These are phyloP conservation scores for Claviceps digitariae DNA, from an alignment of 2,329 filamentous ascomycete species.

Conservation along the genomic window DNA sequence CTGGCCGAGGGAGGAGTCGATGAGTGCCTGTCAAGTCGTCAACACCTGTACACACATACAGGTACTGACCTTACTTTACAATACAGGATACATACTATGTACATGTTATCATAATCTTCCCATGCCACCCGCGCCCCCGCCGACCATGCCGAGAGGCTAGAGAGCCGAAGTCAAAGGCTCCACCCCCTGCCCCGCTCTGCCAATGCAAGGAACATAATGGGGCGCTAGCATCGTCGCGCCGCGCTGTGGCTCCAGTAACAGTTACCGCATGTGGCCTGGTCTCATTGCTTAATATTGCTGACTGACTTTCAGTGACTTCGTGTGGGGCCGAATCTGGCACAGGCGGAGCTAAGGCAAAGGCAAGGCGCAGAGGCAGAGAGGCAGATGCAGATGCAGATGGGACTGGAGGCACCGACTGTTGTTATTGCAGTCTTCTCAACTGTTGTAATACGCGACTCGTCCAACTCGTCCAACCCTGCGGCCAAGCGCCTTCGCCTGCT, in stretches of 20 bases:
- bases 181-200: neutral
- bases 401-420: no score
- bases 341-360: no score
- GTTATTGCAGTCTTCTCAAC: neutral
- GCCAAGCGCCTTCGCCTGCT: neutral
- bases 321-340: neutral
- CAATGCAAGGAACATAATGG: constrained; percentile 5
- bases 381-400: no score
- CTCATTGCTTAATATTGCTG: no score
- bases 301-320: no score
- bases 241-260: neutral
- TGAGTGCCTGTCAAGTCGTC: no score
- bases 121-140: neutral
- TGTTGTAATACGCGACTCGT: constrained; percentile 1
- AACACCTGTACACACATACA: no score
- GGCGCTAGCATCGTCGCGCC: neutral
- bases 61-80: no score
- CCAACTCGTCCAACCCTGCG: neutral
- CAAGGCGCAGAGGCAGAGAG: no score
- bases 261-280: no score
- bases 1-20: no score
- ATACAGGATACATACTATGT: no score
- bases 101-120: neutral
- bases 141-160: neutral
- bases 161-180: neutral